phyloP scores from a whole-genome alignment of 2,329 filamentous ascomycete genomes.

The Stachybotrys elegans region DNA sequence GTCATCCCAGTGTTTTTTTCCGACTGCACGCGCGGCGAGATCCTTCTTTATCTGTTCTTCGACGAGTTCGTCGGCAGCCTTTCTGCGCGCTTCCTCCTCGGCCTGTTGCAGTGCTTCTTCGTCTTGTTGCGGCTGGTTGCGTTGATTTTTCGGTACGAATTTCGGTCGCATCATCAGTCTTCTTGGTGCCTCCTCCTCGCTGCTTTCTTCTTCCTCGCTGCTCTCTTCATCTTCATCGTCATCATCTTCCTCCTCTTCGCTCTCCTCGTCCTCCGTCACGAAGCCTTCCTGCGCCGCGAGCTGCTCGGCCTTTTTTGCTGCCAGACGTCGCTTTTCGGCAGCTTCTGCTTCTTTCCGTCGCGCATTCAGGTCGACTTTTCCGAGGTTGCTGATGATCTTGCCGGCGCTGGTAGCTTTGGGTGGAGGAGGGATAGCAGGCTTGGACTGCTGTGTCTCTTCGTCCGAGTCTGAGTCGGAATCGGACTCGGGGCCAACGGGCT shows the following conservation, averaged over 20 bases:
- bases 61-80: constrained; percentile 72
- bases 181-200: constrained; percentile 49
- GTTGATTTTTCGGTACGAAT: constrained; percentile 56
- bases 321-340: constrained; percentile 41
- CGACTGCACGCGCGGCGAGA: constrained; percentile 66
- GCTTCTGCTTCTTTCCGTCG: constrained; percentile 39
- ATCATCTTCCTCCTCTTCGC: constrained; percentile 32
- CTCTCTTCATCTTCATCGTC: constrained; percentile 19
- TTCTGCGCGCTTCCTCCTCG: constrained; percentile 59
- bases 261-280: constrained; percentile 51
- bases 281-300: constrained; percentile 57
- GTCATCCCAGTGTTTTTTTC: constrained; percentile 85
- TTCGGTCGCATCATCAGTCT: constrained; percentile 58
- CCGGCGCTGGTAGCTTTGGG: constrained; percentile 53
- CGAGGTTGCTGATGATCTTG: constrained; percentile 49
- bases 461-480: constrained; percentile 41
- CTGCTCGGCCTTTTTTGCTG: constrained; percentile 44
- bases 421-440: constrained; percentile 42
- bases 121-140: constrained; percentile 29
- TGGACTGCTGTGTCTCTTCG: constrained; percentile 20
- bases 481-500: constrained; percentile 54
- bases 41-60: constrained; percentile 86
- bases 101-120: constrained; percentile 31
- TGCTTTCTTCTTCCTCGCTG: constrained; percentile 34
- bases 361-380: constrained; percentile 47